Percentiles rank a stretch among this genome's conserved stretches.
phyloP scores from a whole-genome alignment of 2,329 filamentous ascomycete genomes.

The Fusarium graminum region DNA sequence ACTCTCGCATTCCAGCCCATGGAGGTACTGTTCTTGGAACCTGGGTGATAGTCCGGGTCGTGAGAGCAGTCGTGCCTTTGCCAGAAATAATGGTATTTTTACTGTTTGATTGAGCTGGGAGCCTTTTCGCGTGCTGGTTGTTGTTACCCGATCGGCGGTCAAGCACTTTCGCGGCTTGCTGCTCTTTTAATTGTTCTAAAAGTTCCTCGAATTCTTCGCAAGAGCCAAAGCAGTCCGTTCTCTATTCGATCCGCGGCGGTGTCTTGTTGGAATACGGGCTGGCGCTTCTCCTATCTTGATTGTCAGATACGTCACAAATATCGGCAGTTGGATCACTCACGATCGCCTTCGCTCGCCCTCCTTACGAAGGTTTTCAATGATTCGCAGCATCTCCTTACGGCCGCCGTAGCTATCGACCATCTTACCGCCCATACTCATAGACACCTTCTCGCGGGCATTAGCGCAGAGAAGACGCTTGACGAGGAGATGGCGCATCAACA shows the following conservation, averaged over 20 bases:
- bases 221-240: conserved; percentile 52
- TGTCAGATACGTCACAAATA: conserved; percentile 32
- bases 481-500: conserved; percentile 94
- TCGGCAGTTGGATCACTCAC: conserved; percentile 63
- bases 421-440: conserved; percentile 91
- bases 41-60: background rate
- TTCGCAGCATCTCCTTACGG: conserved; percentile 90
- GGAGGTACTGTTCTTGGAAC: conserved; percentile 13
- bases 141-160: background rate
- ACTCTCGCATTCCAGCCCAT: conserved; percentile 29
- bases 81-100: background rate
- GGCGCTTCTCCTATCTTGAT: conserved; percentile 53
- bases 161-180: background rate
- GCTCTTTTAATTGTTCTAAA: conserved; percentile 30
- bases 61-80: background rate
- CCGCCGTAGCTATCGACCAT: conserved; percentile 83
- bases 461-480: conserved; percentile 84
- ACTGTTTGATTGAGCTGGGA: background rate
- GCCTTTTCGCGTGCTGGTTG: background rate
- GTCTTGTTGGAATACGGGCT: conserved; percentile 57
- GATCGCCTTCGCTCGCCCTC: conserved; percentile 88
- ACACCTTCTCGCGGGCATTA: conserved; percentile 86
- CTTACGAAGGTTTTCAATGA: conserved; percentile 87
- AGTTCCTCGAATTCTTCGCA: conserved; percentile 49
- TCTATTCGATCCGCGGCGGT: conserved; percentile 60